These are phyloP conservation scores for Ceratocystis cacaofunesta DNA, from an alignment of 2,329 filamentous ascomycete species.

Conservation along the genomic window DNA sequence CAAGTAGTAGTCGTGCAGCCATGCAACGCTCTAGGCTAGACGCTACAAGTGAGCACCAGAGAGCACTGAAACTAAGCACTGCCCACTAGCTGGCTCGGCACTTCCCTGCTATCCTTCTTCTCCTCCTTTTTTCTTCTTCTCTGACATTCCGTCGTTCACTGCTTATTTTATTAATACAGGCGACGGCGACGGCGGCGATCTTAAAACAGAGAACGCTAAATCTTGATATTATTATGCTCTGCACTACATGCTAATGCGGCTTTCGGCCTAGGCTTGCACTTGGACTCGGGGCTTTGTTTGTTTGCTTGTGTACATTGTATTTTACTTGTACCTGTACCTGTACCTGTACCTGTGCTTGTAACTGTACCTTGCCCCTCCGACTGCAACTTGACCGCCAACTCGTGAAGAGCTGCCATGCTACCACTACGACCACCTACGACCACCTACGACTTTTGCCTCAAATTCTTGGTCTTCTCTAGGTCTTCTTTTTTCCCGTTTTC, in stretches of 20 bases:
- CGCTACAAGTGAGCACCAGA: background rate
- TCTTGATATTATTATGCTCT: background rate
- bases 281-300: background rate
- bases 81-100: background rate
- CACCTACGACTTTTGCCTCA: too few relatives aligned
- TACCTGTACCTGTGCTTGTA: background rate
- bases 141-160: background rate
- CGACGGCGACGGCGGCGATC: background rate
- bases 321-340: background rate
- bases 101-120: background rate
- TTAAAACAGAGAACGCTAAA: background rate
- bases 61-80: background rate
- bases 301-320: background rate
- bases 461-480: too few relatives aligned
- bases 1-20: too few relatives aligned
- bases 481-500: background rate
- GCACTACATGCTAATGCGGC: background rate
- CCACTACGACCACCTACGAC: too few relatives aligned
- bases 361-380: background rate
- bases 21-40: too few relatives aligned
- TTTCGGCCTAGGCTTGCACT: background rate
- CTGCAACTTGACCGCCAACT: background rate
- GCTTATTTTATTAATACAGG: too few relatives aligned
- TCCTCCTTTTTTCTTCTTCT: background rate
- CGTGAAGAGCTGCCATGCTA: background rate